These are phyloP conservation scores for Bocquillonia castaneifolia DNA, from an alignment of 441 rosid species.

Conservation along the genomic window DNA sequence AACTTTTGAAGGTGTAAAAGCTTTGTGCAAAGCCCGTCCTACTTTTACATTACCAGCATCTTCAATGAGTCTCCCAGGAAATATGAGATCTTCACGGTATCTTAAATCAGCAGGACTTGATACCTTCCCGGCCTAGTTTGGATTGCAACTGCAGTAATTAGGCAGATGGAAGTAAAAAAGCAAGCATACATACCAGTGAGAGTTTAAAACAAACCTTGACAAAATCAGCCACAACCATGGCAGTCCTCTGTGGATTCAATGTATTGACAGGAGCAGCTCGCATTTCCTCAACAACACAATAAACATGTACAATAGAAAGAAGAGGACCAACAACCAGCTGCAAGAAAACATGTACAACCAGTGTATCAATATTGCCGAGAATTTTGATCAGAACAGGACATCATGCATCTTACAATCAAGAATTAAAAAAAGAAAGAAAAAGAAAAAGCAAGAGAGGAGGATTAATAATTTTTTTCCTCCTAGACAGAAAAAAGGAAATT, in stretches of 20 bases:
- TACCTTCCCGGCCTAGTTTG: conserved; percentile 61
- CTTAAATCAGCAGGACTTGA: conserved; percentile 85
- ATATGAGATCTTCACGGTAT: conserved; percentile 65
- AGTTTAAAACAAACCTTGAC: conserved; percentile 47
- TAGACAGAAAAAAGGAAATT: too few relatives aligned
- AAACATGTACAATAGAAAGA: conserved; percentile 65
- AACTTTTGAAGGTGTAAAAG: conserved; percentile 62
- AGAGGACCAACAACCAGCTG: conserved; percentile 83
- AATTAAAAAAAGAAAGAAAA: background rate
- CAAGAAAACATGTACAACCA: conserved; percentile 25
- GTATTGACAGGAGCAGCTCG: conserved; percentile 79
- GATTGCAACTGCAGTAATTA: conserved; percentile 20
- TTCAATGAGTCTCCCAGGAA: conserved; percentile 71
- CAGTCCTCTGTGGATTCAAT: conserved; percentile 86
- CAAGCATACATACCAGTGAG: background rate
- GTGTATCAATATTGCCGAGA: background rate
- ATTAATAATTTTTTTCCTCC: background rate
- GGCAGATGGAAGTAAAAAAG: conserved; percentile 15
- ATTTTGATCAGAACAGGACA: background rate
- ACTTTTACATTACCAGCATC: conserved; percentile 85
- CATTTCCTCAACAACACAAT: conserved; percentile 76
- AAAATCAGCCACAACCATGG: conserved; percentile 80
- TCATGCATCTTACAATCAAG: conserved; percentile 2
- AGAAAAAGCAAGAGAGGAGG: background rate
- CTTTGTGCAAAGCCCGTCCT: conserved; percentile 66